A percentile compares a stretch with the other conserved stretches of the same genome.
Evolutionary conservation across 1,284 basidiomycete species (phyloP).

Genomic region (Coniferiporia weirii): DNA sequence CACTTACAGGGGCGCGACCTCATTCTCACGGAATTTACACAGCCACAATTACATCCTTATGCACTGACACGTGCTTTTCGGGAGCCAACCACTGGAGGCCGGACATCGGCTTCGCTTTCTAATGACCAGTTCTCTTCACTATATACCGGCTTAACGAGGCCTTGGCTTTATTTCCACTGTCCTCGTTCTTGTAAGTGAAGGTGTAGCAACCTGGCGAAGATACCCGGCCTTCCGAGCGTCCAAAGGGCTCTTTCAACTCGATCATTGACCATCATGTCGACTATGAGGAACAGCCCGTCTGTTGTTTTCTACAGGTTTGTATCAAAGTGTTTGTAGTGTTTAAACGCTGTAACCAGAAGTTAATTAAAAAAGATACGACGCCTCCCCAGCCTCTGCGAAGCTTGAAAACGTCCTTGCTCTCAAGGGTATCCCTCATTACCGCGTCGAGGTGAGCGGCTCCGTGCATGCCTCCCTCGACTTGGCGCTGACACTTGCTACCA

Average conservation of each 20-base stretch:
- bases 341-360: not conserved
- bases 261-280: constrained; percentile 1
- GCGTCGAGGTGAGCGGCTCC: constrained; percentile 37
- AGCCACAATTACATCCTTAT: too few relatives aligned
- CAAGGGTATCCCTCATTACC: constrained; percentile 43
- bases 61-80: too few relatives aligned
- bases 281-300: constrained; percentile 6
- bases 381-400: constrained; percentile 44
- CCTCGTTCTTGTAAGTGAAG: too few relatives aligned
- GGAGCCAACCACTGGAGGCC: too few relatives aligned
- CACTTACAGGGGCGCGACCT: too few relatives aligned
- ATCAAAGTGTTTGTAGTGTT: not conserved
- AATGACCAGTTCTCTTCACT: too few relatives aligned
- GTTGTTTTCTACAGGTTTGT: constrained; percentile 10
- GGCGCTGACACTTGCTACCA: not conserved
- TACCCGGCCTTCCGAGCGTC: not conserved
- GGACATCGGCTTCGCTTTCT: too few relatives aligned
- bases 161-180: too few relatives aligned
- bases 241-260: not conserved
- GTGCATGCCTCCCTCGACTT: not conserved
- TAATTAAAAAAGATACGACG: constrained; percentile 19
- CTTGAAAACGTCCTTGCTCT: constrained; percentile 45
- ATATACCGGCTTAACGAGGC: too few relatives aligned
- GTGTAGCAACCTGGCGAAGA: not conserved
- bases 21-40: too few relatives aligned